Percentiles rank a stretch among this genome's conserved stretches.
Evolutionary conservation across 1,139 yeast species (phyloP).

Genomic region (Taphrina pruni): DNA sequence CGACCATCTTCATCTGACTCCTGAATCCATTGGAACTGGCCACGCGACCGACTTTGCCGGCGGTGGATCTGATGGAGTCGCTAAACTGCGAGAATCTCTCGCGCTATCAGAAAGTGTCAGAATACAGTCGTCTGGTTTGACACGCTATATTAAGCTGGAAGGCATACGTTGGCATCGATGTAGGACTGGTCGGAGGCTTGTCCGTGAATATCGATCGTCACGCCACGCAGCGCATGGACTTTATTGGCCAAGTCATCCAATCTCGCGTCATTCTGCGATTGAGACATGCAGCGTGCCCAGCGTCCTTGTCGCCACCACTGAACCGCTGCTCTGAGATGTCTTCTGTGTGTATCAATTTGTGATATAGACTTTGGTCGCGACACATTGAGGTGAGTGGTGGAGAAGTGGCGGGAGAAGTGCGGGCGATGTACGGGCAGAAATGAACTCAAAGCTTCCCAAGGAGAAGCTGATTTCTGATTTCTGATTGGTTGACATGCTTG

Average conservation of each 20-base stretch:
- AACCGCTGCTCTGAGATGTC: too few species aligned
- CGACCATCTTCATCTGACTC: slow-evolving; percentile 35
- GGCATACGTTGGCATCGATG: slow-evolving; percentile 54
- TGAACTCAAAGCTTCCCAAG: background rate
- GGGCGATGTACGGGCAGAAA: background rate
- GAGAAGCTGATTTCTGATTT: too few species aligned
- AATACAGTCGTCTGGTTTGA: too few species aligned
- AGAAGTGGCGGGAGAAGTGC: background rate
- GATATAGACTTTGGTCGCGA: too few species aligned
- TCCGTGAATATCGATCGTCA: slow-evolving; percentile 67
- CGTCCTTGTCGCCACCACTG: too few species aligned
- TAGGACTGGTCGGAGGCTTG: slow-evolving; percentile 66
- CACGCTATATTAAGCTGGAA: background rate
- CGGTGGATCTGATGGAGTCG: slow-evolving; percentile 38
- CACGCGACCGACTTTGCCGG: slow-evolving; percentile 32
- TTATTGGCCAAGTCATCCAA: slow-evolving; percentile 67
- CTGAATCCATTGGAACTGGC: slow-evolving; percentile 26
- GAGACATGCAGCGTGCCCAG: slow-evolving; percentile 13
- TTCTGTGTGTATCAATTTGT: too few species aligned
- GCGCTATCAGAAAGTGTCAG: slow-evolving; percentile 2
- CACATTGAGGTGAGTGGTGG: background rate
- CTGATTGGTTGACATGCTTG: too few species aligned
- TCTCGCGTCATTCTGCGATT: slow-evolving; percentile 61
- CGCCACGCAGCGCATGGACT: slow-evolving; percentile 63
- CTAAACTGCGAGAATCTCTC: slow-evolving; percentile 34